Evolutionary conservation across 2,329 filamentous ascomycete genomes (phyloP).

Genomic region (Cladophialophora yegresii): DNA sequence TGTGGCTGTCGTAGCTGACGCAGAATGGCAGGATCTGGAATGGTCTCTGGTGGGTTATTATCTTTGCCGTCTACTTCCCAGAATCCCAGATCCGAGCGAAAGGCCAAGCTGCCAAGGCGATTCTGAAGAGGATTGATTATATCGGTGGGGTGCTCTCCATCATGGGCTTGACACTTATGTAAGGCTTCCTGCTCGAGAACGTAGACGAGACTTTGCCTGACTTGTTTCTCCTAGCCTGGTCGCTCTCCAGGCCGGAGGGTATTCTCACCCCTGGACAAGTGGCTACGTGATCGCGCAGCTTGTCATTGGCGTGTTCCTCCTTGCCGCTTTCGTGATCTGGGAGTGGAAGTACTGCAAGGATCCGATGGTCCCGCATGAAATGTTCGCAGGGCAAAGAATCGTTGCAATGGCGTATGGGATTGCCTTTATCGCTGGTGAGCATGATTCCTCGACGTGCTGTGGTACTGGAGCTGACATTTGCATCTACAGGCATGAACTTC

Average conservation of each 20-base stretch:
- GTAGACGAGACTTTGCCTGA: not conserved
- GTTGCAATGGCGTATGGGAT: conserved; percentile 31
- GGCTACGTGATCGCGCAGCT: conserved; percentile 26
- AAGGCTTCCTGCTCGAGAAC: conserved; percentile 9
- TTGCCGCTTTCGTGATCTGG: conserved; percentile 25
- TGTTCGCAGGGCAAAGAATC: conserved; percentile 31
- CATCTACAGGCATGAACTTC: conserved; percentile 30
- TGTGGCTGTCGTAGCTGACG: not conserved
- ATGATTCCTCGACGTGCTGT: not conserved
- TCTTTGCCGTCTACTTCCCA: conserved; percentile 27
- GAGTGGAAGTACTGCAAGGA: conserved; percentile 27
- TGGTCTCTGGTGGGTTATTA: conserved; percentile 20
- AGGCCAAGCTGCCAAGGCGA: conserved; percentile 11
- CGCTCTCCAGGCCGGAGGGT: conserved; percentile 30
- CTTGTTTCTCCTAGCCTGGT: conserved; percentile 20
- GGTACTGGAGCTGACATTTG: not conserved
- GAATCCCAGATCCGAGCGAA: conserved; percentile 24
- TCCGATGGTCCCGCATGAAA: conserved; percentile 32
- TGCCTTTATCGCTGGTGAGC: conserved; percentile 26
- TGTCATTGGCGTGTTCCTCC: conserved; percentile 24
- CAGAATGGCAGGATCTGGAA: conserved; percentile 23
- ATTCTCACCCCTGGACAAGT: conserved; percentile 30
- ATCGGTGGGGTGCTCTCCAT: conserved; percentile 28
- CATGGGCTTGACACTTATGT: conserved; percentile 28
- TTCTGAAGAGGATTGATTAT: conserved; percentile 29